Conservation (phyloP, 768 basidiomycete species). For the Daedaleopsis sinensis region DNA sequence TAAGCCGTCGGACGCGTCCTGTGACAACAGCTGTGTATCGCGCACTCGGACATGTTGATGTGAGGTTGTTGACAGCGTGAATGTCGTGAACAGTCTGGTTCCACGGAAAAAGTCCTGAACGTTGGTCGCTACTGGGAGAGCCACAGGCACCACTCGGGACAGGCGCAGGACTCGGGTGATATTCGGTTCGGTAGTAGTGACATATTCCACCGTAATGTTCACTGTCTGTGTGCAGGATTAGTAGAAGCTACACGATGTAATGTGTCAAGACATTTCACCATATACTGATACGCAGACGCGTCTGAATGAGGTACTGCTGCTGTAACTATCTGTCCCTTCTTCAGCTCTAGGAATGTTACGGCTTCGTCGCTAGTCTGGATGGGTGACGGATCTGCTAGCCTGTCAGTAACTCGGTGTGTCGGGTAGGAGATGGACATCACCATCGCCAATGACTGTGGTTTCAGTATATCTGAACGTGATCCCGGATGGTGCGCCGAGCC, state of each 20-base stretch:
- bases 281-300: constrained; percentile 56
- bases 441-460: constrained; percentile 41
- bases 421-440: constrained; percentile 25
- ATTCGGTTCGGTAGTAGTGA: constrained; percentile 53
- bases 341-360: constrained; percentile 51
- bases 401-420: background rate
- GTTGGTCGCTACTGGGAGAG: constrained; percentile 87
- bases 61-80: constrained; percentile 83
- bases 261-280: constrained; percentile 47
- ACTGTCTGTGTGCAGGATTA: constrained; percentile 61
- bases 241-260: background rate
- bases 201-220: constrained; percentile 67
- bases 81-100: constrained; percentile 82
- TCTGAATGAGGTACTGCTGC: constrained; percentile 70
- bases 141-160: constrained; percentile 59
- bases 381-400: constrained; percentile 10
- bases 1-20: constrained; percentile 49
- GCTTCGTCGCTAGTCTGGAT: constrained; percentile 45
- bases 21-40: constrained; percentile 55
- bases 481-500: constrained; percentile 57
- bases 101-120: constrained; percentile 97
- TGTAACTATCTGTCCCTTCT: constrained; percentile 47
- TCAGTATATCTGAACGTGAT: constrained; percentile 49
- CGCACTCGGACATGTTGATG: constrained; percentile 79
- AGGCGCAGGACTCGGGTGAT: constrained; percentile 56